Evolutionary conservation across 352 stramenopile genomes (phyloP), one percentile per base, ranked within the genome.

Genomic region (Phytophthora ohioensis): DNA sequence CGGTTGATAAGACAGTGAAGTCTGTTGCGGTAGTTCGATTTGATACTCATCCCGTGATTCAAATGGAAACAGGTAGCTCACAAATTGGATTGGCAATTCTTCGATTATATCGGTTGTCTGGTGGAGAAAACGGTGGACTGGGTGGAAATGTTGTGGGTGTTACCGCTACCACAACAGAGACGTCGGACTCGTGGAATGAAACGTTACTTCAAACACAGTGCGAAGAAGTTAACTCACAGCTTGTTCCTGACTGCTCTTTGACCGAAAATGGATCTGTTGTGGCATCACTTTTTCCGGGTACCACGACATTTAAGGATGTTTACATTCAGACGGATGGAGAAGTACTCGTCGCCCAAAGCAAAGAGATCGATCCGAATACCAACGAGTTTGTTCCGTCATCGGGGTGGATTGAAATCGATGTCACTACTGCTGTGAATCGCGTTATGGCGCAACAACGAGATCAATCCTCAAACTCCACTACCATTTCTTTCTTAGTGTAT

Each of bases 361-460:
- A 62, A 8, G 4, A 55, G 9, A 83, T 93, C 42, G 65, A 91
- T 45, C 12, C 52, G 13, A 64, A 47, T 4, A 70, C 57, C 3
- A 90, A 91, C 58, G n/a, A 39, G 30, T 88, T 85, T 46, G 49
- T 76, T 4, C 45, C 63, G 12, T 71, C 73, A 0, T 71, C 73
- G 17, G 81, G 81, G 0, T 92, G 85, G 85, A 34, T 93, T 30
- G 79, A 90, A 31, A 81, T 93, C 46, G 85, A 93, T 46, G 78
- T 93, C 27, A 93, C 85, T 9, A 52, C 73, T n/a, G 77, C 82
- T 6, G 17, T 88, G 4, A 93, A 93, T 64, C 58, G 64, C 11
- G 81, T 88, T 31, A 58, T 90, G 31, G 65, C 80, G 2, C 48
- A 70, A 35, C 74, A 81, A 45, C 64, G 58, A 56, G 48, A 66